Evolutionary conservation across 441 rosid genomes (phyloP).

Genomic region (Eruca vesicaria): DNA sequence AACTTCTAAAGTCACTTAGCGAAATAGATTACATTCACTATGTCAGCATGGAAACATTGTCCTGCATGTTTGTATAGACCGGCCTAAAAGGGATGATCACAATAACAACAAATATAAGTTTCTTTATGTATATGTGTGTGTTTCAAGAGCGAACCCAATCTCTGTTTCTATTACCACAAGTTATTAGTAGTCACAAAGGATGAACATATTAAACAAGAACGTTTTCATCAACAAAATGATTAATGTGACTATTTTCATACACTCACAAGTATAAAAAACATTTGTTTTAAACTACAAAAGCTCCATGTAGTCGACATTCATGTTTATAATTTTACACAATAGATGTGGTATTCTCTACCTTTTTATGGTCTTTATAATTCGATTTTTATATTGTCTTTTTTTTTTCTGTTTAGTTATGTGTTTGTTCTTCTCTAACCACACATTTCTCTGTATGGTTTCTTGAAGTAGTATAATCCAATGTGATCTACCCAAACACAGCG

Average conservation of each 20-base stretch:
- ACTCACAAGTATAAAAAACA: background rate
- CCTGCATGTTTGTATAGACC: conserved; percentile 35
- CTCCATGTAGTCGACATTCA: background rate
- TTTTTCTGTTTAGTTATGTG: background rate
- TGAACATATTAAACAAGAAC: background rate
- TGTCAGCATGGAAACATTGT: conserved; percentile 12
- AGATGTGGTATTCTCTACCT: background rate
- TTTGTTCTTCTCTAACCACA: background rate
- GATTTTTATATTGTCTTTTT: background rate
- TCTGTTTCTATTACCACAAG: conserved; percentile 14
- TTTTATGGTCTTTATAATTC: background rate
- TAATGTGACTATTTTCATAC: too few species aligned
- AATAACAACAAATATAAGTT: background rate
- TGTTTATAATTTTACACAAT: background rate
- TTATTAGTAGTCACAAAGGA: conserved; percentile 6
- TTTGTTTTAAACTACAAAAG: background rate
- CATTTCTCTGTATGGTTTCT: background rate
- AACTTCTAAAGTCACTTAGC: conserved; percentile 31
- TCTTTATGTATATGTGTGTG: background rate
- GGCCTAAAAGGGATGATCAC: conserved; percentile 30
- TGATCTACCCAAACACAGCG: too few species aligned
- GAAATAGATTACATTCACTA: conserved; percentile 27
- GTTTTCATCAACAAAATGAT: background rate
- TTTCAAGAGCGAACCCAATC: background rate
- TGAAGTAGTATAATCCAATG: background rate